Evolutionary conservation across 2,329 filamentous ascomycete genomes (phyloP), one percentile per base, ranked within the genome.

Genomic region (Penicillium aurantiogriseum): DNA sequence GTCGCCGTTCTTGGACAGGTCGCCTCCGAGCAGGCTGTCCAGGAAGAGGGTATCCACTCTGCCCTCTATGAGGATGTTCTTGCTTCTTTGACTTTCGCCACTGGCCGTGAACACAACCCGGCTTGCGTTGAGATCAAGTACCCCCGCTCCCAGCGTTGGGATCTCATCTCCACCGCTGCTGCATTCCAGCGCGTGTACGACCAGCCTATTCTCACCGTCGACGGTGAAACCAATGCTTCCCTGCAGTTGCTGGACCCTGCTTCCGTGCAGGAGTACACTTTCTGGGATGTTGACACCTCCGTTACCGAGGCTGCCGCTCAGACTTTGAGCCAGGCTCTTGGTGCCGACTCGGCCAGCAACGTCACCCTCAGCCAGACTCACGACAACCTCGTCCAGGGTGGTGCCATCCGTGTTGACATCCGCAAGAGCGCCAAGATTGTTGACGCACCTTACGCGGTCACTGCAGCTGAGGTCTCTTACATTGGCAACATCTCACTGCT

Each of bases 1-100:
- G 83, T 99, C 63, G 88, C 88, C 38, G 91, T 97, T 21, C 85
- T 99, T 6, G 94, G 94, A 53, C 94, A 99, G 74, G 93, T 99
- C 64, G 77, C 82, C 60, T 87, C 90, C 64, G 83, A 90, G 62
- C 79, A 84, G 58, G 86, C 87, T 57, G 89, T 94, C 7, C 80
- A 85, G 40, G 93, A 97, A 71, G 76, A 83, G 53, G 88, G 88
- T 17, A 79, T 90, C 51, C 90, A 90, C 73, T 97, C 94, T n/a
- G 84, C 85, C 19, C 85, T 99, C 3, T 97, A 93, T 75, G 87
- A 88, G n/a, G 94, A 99, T 74, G 91, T 97, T 5, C 80, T 97
- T 54, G 90, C 92, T 9, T 85, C 93, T 21, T 81, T 96, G 51
- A 86, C 90, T 38, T 96, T 97, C 75, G 88, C 89, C 23, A 83